Percentiles rank a stretch among this genome's conserved stretches.
These are phyloP conservation scores for Rugonectria rugulosa DNA, from an alignment of 2,329 filamentous ascomycete species.

Conservation along the genomic window DNA sequence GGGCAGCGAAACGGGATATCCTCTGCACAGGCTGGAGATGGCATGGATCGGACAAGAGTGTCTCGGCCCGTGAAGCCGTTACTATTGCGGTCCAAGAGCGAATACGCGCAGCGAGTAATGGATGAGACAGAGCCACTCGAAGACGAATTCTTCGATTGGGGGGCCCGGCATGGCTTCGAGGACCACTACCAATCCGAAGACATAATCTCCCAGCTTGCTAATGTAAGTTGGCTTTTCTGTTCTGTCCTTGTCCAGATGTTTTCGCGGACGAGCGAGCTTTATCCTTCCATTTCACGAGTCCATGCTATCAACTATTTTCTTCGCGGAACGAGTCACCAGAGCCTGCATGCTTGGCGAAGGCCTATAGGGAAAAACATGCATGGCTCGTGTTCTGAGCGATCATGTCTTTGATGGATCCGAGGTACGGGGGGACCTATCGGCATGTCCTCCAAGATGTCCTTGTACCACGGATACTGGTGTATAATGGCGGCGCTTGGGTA, in stretches of 20 bases:
- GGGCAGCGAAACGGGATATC: slow-evolving; percentile 49
- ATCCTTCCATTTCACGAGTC: background rate
- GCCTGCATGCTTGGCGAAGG: too few species aligned
- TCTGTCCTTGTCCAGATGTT: slow-evolving; percentile 22
- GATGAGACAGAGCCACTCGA: slow-evolving; percentile 51
- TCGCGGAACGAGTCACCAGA: too few species aligned
- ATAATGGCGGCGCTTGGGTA: background rate
- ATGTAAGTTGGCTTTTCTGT: slow-evolving; percentile 61
- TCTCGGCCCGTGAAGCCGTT: slow-evolving; percentile 55
- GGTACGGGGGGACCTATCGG: background rate
- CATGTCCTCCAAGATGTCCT: background rate
- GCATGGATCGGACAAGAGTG: slow-evolving; percentile 46
- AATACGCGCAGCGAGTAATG: slow-evolving; percentile 55
- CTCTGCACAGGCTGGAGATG: slow-evolving; percentile 38
- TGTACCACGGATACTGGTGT: background rate
- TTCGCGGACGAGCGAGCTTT: background rate
- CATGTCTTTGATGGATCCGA: background rate
- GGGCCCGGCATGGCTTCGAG: slow-evolving; percentile 85
- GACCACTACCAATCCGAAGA: slow-evolving; percentile 91
- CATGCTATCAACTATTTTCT: background rate
- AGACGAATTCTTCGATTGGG: slow-evolving; percentile 60
- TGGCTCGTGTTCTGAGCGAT: background rate
- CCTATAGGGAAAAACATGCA: too few species aligned
- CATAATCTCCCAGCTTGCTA: slow-evolving; percentile 83
- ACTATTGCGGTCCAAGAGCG: slow-evolving; percentile 65